phyloP scores from a whole-genome alignment of 805 yeast species.

The Candida tibetensis region DNA sequence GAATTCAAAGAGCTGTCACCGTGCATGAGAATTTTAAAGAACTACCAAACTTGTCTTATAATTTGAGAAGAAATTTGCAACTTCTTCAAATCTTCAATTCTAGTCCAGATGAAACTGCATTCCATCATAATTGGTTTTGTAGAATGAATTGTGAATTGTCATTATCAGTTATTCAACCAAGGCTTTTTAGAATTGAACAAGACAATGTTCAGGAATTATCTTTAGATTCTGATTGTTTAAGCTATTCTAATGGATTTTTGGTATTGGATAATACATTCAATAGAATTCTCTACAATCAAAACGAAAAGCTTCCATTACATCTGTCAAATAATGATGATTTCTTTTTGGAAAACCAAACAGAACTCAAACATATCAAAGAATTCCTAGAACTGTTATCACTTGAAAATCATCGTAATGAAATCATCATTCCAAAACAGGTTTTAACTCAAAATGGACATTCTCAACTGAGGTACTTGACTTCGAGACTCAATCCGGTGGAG shows the following conservation, averaged over 20 bases:
- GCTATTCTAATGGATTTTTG: constrained; percentile 14
- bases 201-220: constrained; percentile 8
- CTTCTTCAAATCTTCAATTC: constrained; percentile 39
- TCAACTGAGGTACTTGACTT: constrained; percentile 32
- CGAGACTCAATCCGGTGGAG: constrained; percentile 28
- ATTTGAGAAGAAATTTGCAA: constrained; percentile 34
- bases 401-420: neutral
- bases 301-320: constrained; percentile 20
- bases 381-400: neutral
- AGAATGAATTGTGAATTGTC: constrained; percentile 17
- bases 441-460: constrained; percentile 38
- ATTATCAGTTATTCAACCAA: constrained; percentile 27
- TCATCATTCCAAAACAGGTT: constrained; percentile 21
- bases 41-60: constrained; percentile 31
- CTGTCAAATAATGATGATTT: constrained; percentile 25
- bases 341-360: constrained; percentile 9
- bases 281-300: constrained; percentile 22
- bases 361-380: neutral
- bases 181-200: constrained; percentile 15
- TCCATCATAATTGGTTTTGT: constrained; percentile 32
- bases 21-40: constrained; percentile 26
- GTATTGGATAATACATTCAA: constrained; percentile 31
- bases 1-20: constrained; percentile 14
- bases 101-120: constrained; percentile 47
- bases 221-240: constrained; percentile 18